Percentiles rank a stretch among this genome's conserved stretches.
These are phyloP conservation scores for Gossypium australe DNA, from an alignment of 345 rosid genomes.

Conservation along the genomic window DNA sequence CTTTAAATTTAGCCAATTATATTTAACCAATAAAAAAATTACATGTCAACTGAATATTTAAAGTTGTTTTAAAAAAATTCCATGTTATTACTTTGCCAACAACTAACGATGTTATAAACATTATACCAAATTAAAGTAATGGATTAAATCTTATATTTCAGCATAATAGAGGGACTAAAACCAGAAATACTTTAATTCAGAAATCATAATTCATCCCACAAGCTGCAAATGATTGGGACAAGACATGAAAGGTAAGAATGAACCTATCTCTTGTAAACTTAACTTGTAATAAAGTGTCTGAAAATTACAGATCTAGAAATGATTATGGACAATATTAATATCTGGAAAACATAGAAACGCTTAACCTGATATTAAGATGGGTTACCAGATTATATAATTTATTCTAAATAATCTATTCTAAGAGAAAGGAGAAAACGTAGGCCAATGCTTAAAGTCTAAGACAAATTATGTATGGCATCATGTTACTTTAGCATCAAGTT, in stretches of 20 bases:
- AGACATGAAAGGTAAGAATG: not conserved
- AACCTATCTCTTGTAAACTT: not conserved
- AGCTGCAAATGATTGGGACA: slow-evolving; percentile 2
- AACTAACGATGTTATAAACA: too few species aligned
- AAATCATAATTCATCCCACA: not conserved
- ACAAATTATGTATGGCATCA: not conserved
- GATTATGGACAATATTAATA: not conserved
- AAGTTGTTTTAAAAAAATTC: too few species aligned
- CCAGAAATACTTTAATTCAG: not conserved
- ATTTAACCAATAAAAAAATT: too few species aligned
- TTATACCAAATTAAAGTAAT: too few species aligned
- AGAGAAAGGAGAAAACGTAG: not conserved
- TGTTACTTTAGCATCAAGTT: not conserved
- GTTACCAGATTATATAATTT: not conserved
- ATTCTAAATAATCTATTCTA: not conserved
- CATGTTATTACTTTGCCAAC: too few species aligned
- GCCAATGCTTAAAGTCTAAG: not conserved
- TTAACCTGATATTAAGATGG: not conserved
- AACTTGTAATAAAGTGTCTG: not conserved
- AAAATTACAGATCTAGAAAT: not conserved
- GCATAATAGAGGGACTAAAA: too few species aligned
- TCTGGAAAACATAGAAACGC: not conserved
- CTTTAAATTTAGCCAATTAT: too few species aligned
- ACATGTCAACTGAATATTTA: too few species aligned
- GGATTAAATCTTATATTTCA: too few species aligned